These are phyloP conservation scores for Botrytis sinoallii DNA, from an alignment of 2,329 filamentous ascomycete genomes.

Conservation along the genomic window DNA sequence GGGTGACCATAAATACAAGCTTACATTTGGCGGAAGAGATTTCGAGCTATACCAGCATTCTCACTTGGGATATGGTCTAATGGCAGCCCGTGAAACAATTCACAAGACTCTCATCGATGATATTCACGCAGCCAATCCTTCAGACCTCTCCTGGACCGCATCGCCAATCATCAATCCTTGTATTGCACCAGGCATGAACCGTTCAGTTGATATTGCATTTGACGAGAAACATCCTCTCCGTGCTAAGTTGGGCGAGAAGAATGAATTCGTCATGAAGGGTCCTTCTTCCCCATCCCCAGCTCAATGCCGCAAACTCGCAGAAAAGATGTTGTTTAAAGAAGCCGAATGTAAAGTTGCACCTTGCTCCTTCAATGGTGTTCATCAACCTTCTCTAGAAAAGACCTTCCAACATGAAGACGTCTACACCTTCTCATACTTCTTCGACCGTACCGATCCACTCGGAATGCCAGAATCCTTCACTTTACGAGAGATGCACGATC, in stretches of 20 bases:
- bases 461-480: slow-evolving; percentile 99
- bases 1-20: slow-evolving; percentile 93
- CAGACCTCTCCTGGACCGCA: slow-evolving; percentile 64
- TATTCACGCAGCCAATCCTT: slow-evolving; percentile 60
- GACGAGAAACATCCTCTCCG: slow-evolving; percentile 59
- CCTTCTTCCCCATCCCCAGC: slow-evolving; percentile 71
- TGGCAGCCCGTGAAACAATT: slow-evolving; percentile 87
- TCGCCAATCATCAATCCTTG: slow-evolving; percentile 78
- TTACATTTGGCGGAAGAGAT: slow-evolving; percentile 83
- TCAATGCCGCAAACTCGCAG: slow-evolving; percentile 85
- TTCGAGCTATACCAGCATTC: slow-evolving; percentile 98
- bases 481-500: slow-evolving; percentile 80
- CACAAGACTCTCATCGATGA: slow-evolving; percentile 73
- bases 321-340: slow-evolving; percentile 89
- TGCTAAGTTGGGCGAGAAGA: slow-evolving; percentile 45
- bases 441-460: slow-evolving; percentile 86
- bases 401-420: slow-evolving; percentile 90
- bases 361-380: slow-evolving; percentile 98
- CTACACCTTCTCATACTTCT: slow-evolving; percentile 98
- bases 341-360: slow-evolving; percentile 75
- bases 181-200: slow-evolving; percentile 75
- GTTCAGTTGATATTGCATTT: slow-evolving; percentile 70
- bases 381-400: slow-evolving; percentile 88
- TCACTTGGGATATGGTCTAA: slow-evolving; percentile 93
- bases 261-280: slow-evolving; percentile 83